Evolutionary conservation across 2,329 filamentous ascomycete genomes (phyloP).

Genomic region (Verticillium isaacii): DNA sequence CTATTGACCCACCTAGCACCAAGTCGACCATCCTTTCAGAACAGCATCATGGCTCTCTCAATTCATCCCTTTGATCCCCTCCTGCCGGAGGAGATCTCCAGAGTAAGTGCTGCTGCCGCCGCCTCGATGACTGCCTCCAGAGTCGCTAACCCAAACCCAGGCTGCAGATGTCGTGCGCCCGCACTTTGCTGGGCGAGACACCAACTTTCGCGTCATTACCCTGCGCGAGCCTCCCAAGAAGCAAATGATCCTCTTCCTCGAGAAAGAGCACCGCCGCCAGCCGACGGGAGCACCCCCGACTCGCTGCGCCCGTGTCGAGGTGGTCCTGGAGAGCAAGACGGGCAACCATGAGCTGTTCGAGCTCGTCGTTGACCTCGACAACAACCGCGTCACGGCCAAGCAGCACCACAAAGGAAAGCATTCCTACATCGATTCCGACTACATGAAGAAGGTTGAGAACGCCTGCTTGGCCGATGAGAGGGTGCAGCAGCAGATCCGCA

Average conservation of each 20-base stretch:
- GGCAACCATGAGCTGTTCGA: constrained; percentile 19
- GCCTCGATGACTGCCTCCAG: background rate
- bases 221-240: constrained; percentile 44
- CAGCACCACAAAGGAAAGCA: constrained; percentile 33
- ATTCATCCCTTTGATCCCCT: constrained; percentile 21
- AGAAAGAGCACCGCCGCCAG: constrained; percentile 28
- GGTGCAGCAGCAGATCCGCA: constrained; percentile 36
- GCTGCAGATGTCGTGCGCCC: constrained; percentile 16
- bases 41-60: background rate
- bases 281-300: constrained; percentile 16
- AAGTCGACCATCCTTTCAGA: too few species aligned
- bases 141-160: constrained; percentile 6
- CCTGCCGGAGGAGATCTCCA: constrained; percentile 18
- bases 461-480: constrained; percentile 36
- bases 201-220: constrained; percentile 44
- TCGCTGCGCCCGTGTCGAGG: constrained; percentile 35
- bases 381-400: constrained; percentile 12
- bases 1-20: background rate
- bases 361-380: constrained; percentile 23
- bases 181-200: constrained; percentile 10
- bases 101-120: constrained; percentile 3
- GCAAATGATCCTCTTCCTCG: constrained; percentile 39
- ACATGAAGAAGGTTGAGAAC: constrained; percentile 41
- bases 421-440: constrained; percentile 38
- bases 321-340: constrained; percentile 15